Evolutionary conservation across 768 basidiomycete species (phyloP).

Genomic region (Mycena galopus): DNA sequence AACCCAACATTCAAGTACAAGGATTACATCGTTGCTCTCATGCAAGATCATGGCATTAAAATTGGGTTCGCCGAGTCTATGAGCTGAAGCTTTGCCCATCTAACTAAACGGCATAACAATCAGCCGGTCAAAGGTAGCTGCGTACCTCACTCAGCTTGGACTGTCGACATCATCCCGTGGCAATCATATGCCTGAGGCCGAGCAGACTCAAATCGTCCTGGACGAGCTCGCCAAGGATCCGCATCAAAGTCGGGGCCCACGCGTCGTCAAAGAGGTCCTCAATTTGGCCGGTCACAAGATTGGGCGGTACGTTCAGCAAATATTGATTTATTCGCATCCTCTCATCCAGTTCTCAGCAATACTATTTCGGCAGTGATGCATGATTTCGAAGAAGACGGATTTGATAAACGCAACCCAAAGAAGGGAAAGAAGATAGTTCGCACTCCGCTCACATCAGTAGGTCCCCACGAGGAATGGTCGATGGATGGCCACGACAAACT

Average conservation of each 20-base stretch:
- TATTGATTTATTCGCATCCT: neutral
- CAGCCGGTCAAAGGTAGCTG: neutral
- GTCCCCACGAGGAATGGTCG: neutral
- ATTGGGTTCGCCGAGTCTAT: neutral
- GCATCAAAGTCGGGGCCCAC: neutral
- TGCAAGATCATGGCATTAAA: neutral
- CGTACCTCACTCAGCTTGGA: neutral
- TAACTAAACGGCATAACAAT: neutral
- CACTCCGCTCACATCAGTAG: neutral
- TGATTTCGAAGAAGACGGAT: neutral
- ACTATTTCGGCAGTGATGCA: neutral
- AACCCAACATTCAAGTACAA: neutral
- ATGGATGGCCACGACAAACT: neutral
- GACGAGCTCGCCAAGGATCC: neutral
- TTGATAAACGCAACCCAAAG: neutral
- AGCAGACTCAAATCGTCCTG: neutral
- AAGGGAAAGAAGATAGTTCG: neutral
- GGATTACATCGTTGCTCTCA: neutral
- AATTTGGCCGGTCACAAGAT: neutral
- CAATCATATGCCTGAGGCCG: neutral
- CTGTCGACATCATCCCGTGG: neutral
- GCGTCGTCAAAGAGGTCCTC: neutral
- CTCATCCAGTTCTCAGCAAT: neutral
- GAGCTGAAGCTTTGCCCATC: neutral
- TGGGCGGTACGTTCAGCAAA: neutral